A percentile compares a stretch with the other conserved stretches of the same genome.
These are phyloP conservation scores for Citropsis articulata DNA, from an alignment of 345 rosid genomes.

Conservation along the genomic window DNA sequence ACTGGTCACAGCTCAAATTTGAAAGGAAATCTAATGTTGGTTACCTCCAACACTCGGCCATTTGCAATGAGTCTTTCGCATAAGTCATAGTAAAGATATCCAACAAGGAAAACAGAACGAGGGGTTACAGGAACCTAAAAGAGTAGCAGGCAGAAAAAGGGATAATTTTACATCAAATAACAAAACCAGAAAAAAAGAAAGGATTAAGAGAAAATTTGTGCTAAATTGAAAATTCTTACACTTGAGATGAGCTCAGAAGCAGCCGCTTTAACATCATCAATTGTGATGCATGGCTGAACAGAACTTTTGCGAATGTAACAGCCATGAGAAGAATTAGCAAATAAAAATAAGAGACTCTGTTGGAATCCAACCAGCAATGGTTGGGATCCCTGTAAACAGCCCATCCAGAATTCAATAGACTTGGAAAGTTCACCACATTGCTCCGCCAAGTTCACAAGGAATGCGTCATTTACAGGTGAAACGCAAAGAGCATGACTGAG, in stretches of 20 bases:
- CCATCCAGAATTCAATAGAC: slow-evolving; percentile 60
- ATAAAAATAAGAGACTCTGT: slow-evolving; percentile 48
- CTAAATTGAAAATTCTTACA: slow-evolving; percentile 41
- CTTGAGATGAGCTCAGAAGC: slow-evolving; percentile 58
- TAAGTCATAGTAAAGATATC: slow-evolving; percentile 78
- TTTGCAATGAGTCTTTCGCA: slow-evolving; percentile 55
- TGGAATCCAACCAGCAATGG: slow-evolving; percentile 59
- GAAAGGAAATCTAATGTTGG: slow-evolving; percentile 5
- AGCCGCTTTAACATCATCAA: slow-evolving; percentile 52
- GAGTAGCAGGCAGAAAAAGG: slow-evolving; percentile 17
- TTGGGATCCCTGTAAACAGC: slow-evolving; percentile 59
- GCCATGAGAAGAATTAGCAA: slow-evolving; percentile 20
- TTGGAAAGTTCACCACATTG: slow-evolving; percentile 44
- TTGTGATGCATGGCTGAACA: slow-evolving; percentile 33
- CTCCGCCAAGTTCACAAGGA: slow-evolving; percentile 43
- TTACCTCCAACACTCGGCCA: slow-evolving; percentile 79
- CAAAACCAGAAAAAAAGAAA: slow-evolving; percentile 6
- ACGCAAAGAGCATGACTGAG: slow-evolving; percentile 80
- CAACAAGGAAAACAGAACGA: slow-evolving; percentile 58
- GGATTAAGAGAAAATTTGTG: not conserved
- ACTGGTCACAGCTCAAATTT: not conserved
- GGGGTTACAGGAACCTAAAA: slow-evolving; percentile 54
- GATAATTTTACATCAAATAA: not conserved
- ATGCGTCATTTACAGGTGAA: slow-evolving; percentile 65
- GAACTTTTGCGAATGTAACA: slow-evolving; percentile 26